Conservation (phyloP, 768 basidiomycete genomes). For the Coprinopsis strossmayeri region DNA sequence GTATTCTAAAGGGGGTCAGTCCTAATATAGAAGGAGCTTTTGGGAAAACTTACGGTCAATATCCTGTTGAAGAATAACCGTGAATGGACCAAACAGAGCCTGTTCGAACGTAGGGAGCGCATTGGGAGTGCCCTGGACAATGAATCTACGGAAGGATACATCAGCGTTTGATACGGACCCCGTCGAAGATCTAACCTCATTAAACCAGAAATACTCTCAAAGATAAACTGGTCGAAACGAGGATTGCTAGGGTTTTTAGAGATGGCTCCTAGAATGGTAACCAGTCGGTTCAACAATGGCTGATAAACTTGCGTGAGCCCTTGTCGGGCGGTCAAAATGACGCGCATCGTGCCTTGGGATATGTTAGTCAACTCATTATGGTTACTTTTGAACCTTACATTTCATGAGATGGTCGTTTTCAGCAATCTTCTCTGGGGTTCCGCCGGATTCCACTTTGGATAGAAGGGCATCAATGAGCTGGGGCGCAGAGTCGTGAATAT, state of each 20-base stretch:
- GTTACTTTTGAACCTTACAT: slow-evolving; percentile 40
- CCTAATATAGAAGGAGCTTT: background rate
- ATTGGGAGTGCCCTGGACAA: slow-evolving; percentile 62
- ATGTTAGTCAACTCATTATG: slow-evolving; percentile 3
- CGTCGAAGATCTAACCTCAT: slow-evolving; percentile 51
- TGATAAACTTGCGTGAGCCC: slow-evolving; percentile 65
- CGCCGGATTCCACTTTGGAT: slow-evolving; percentile 69
- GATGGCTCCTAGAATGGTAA: slow-evolving; percentile 78
- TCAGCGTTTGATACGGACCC: slow-evolving; percentile 1
- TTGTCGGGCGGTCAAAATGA: slow-evolving; percentile 84
- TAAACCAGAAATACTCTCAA: slow-evolving; percentile 92
- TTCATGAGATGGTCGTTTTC: slow-evolving; percentile 99
- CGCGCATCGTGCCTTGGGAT: slow-evolving; percentile 80
- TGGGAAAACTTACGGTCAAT: slow-evolving; percentile 65
- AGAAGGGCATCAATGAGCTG: slow-evolving; percentile 68
- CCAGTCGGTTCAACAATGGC: slow-evolving; percentile 62
- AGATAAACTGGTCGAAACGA: slow-evolving; percentile 94
- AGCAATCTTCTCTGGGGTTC: slow-evolving; percentile 85
- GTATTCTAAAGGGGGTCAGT: slow-evolving; percentile 58
- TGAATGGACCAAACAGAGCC: slow-evolving; percentile 81
- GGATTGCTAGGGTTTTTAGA: slow-evolving; percentile 98
- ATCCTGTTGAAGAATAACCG: slow-evolving; percentile 83
- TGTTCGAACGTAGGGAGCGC: slow-evolving; percentile 73
- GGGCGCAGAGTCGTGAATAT: slow-evolving; percentile 79
- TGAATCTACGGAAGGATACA: slow-evolving; percentile 55